phyloP scores from a whole-genome alignment of 1,284 basidiomycete genomes.

The Rhodotorula sp. region DNA sequence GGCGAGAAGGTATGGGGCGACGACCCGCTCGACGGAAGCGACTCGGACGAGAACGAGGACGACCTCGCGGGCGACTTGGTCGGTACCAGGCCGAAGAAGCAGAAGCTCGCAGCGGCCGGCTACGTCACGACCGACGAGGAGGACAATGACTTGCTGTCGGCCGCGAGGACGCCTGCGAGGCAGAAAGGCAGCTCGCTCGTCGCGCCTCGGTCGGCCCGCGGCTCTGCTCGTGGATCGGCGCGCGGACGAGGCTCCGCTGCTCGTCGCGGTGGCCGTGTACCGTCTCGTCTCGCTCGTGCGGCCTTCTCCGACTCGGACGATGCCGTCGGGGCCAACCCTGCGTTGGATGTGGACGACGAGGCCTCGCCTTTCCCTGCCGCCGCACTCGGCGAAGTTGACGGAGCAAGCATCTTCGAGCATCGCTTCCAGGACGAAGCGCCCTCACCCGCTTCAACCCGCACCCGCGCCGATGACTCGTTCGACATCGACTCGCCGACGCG shows the following conservation, averaged over 20 bases:
- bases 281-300: slow-evolving; percentile 26
- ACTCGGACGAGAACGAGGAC: slow-evolving; percentile 20
- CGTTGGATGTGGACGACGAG: slow-evolving; percentile 1
- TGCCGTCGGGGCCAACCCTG: slow-evolving; percentile 7
- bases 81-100: background rate
- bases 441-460: background rate
- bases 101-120: background rate
- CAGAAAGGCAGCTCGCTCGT: background rate
- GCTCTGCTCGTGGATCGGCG: slow-evolving; percentile 20
- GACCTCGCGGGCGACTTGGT: background rate
- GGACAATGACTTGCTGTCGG: slow-evolving; percentile 2
- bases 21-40: slow-evolving; percentile 26
- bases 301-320: slow-evolving; percentile 8
- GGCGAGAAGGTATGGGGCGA: slow-evolving; percentile 33
- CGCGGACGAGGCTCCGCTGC: slow-evolving; percentile 20
- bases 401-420: slow-evolving; percentile 39
- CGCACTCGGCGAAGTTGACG: slow-evolving; percentile 28
- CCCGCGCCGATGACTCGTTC: slow-evolving; percentile 16
- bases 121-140: slow-evolving; percentile 15
- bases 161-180: slow-evolving; percentile 5
- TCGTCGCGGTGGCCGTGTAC: slow-evolving; percentile 23
- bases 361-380: slow-evolving; percentile 10
- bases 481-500: slow-evolving; percentile 19
- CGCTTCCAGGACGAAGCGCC: slow-evolving; percentile 16
- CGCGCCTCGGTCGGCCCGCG: slow-evolving; percentile 15